Conservation (phyloP, 345 rosid genomes). For the Pistacia atlantica region DNA sequence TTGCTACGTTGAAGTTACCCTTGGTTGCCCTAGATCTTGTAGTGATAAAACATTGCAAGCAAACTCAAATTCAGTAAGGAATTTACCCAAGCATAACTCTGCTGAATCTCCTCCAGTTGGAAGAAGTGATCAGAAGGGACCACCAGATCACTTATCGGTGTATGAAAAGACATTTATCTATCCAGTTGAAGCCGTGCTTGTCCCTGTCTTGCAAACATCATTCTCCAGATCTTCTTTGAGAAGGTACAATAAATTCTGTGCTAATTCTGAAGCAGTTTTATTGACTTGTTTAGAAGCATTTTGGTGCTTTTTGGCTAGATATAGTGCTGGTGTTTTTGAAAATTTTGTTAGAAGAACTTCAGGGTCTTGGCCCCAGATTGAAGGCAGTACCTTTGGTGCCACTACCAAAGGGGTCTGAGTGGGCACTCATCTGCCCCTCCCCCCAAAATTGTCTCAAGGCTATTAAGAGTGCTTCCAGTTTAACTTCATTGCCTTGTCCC, state of each 20-base stretch:
- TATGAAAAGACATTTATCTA: constrained; percentile 74
- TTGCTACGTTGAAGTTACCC: constrained; percentile 78
- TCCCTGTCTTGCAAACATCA: constrained; percentile 84
- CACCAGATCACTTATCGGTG: constrained; percentile 36
- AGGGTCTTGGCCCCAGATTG: constrained; percentile 16
- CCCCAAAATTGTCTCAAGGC: no score
- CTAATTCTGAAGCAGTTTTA: constrained; percentile 9
- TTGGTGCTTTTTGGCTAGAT: no score
- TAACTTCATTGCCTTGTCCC: background rate
- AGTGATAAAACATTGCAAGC: constrained; percentile 47
- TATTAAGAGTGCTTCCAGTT: background rate
- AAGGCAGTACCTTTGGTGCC: background rate
- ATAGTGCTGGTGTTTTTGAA: no score
- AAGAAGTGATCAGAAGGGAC: constrained; percentile 61
- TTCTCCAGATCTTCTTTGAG: constrained; percentile 82
- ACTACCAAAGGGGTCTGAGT: no score
- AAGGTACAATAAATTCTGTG: constrained; percentile 54
- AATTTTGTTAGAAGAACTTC: no score
- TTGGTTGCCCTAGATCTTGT: constrained; percentile 66
- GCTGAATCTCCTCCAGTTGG: constrained; percentile 60
- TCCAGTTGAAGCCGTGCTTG: constrained; percentile 91
- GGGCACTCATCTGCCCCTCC: no score
- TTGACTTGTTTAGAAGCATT: constrained; percentile 5
- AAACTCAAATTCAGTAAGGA: constrained; percentile 40
- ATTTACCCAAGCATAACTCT: constrained; percentile 57